phyloP scores from a whole-genome alignment of 176 grass and related monocot genomes.

The Calamus simplicifolius region DNA sequence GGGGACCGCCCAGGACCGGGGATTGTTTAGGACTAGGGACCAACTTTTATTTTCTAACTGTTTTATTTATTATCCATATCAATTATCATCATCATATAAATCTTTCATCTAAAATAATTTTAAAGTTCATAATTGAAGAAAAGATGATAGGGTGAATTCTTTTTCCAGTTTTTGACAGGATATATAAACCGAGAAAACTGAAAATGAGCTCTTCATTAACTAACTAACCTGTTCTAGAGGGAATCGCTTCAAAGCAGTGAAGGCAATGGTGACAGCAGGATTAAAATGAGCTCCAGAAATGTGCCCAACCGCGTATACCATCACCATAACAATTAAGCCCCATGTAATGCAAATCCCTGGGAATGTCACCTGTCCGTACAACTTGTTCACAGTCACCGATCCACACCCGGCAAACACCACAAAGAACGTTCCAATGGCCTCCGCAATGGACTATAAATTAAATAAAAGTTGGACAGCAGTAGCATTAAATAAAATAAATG shows the following conservation, averaged over 20 bases:
- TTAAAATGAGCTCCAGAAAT: constrained; percentile 41
- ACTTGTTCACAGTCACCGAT: constrained; percentile 44
- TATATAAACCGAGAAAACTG: too few relatives aligned
- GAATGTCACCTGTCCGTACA: constrained; percentile 29
- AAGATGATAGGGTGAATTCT: too few relatives aligned
- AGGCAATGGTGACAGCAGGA: constrained; percentile 50
- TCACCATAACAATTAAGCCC: constrained; percentile 35
- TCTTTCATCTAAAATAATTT: too few relatives aligned
- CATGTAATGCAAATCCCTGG: constrained; percentile 32
- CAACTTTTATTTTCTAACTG: too few relatives aligned
- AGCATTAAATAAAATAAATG: background rate
- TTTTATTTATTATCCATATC: too few relatives aligned
- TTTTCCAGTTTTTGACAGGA: too few relatives aligned
- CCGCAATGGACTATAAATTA: background rate
- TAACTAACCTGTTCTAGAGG: constrained; percentile 12
- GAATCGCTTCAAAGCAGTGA: constrained; percentile 35
- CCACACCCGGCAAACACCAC: constrained; percentile 14
- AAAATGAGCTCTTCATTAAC: too few relatives aligned
- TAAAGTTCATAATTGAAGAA: too few relatives aligned
- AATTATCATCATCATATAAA: too few relatives aligned
- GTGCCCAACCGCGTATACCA: constrained; percentile 34
- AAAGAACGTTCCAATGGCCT: constrained; percentile 17
- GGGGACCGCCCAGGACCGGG: too few relatives aligned
- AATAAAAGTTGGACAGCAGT: background rate
- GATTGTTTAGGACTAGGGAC: too few relatives aligned